Evolutionary conservation across 2,329 filamentous ascomycete species (phyloP), one percentile per base, ranked within the genome.

Genomic region (Zymoseptoria crescenta): DNA sequence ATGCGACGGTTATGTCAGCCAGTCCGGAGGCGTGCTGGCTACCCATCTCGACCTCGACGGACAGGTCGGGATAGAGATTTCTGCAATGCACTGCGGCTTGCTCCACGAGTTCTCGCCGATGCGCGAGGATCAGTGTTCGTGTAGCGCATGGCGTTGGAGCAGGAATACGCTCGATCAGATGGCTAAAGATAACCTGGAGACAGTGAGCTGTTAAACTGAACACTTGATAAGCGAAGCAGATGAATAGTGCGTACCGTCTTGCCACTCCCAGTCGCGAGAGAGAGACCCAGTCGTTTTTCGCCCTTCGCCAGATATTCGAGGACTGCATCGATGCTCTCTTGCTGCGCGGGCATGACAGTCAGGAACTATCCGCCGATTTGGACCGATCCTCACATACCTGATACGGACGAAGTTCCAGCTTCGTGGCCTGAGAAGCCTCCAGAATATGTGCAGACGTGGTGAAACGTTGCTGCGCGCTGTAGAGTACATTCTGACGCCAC

Each of bases 1-100:
- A 96, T 51, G 93, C 94, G 55, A 99, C 82, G 8, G 93, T 96
- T 66, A 99, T 96, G 73, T 99, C 93, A 57, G 92, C 93, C 1
- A 77, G 74, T 6, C 93, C 93, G 3, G 86, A 87, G 1, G 93
- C 89, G 66, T 88, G 86, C 53, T 83, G 77, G 51, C 81, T 83
- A 35, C 88, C 91, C 91, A 97, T 96, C 73, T 99, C 94, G 58
- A 99, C 86, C 62, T 97, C 93, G 50, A 97, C 84, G 3, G 74
- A 83, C 72, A 91, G 91, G 49, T 83, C 75, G 0, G 93, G 93
- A 68, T 99, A 97, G 3, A 89, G 84, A 61, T 81, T 81, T 49
- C 79, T 81, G 72, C 94, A 97, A 73, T 99, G 94, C 3, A 83
- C 81, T 8, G 90, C 91, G 3, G 94, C 94, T 76, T 99, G 94